Evolutionary conservation across 2,329 filamentous ascomycete species (phyloP).

Genomic region (Herpotrichia juniperi): DNA sequence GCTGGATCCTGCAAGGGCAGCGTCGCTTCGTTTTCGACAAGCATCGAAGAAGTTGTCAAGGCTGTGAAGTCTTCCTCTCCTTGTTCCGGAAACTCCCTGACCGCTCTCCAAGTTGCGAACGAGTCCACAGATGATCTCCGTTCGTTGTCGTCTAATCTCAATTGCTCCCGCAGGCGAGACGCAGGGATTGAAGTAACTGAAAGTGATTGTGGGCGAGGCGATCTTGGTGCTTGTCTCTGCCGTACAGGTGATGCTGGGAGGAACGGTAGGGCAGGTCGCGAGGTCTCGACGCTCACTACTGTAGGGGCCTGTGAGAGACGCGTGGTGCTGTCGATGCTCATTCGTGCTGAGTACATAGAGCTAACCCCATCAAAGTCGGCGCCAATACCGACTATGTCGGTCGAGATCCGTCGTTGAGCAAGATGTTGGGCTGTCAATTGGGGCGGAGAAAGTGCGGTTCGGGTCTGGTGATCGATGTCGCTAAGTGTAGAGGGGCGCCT

Average conservation of each 20-base stretch:
- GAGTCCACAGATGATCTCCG: constrained; percentile 1
- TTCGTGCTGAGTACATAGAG: not conserved
- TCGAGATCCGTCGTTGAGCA: not conserved
- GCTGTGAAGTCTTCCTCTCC: not conserved
- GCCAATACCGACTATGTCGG: not conserved
- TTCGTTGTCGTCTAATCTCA: not conserved
- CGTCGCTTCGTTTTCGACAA: not conserved
- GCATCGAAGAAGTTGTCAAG: not conserved
- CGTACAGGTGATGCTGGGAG: not conserved
- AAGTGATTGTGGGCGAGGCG: constrained; percentile 1
- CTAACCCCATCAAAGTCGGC: not conserved
- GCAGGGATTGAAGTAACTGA: not conserved
- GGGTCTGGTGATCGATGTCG: not conserved
- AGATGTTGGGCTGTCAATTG: not conserved
- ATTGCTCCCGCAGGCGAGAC: not conserved
- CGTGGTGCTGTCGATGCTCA: constrained; percentile 2
- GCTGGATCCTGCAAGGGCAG: not conserved
- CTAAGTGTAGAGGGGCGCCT: not conserved
- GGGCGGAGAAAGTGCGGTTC: not conserved
- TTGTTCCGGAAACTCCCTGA: not conserved
- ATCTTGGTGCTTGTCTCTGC: constrained; percentile 2
- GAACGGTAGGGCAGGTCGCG: not conserved
- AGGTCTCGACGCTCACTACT: not conserved
- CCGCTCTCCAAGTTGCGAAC: not conserved
- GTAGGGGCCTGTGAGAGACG: constrained; percentile 5